Conservation (phyloP, 2,329 filamentous ascomycete species). For the Neopestalotiopsis sp. region DNA sequence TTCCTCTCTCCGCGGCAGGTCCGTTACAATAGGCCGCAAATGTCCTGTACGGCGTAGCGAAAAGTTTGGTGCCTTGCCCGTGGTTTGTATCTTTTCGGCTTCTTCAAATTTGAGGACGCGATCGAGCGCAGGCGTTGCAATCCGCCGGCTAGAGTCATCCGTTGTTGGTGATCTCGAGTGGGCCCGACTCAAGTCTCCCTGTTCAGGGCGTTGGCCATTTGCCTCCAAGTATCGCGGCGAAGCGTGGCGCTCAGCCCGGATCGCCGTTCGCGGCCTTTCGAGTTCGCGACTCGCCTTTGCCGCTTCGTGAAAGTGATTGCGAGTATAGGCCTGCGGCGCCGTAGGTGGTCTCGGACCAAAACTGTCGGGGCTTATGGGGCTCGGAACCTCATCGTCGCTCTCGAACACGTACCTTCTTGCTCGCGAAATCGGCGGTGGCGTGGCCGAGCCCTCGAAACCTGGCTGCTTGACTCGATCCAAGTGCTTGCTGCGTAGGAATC, state of each 20-base stretch:
- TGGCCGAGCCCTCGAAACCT: background rate
- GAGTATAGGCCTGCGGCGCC: background rate
- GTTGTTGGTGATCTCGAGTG: background rate
- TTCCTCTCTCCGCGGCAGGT: background rate
- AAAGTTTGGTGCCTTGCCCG: background rate
- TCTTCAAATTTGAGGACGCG: conserved; percentile 1
- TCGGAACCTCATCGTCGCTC: background rate
- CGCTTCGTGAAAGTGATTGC: background rate
- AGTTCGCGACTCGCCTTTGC: background rate
- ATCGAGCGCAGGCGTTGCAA: background rate
- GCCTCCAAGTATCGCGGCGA: background rate
- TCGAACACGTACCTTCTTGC: conserved; percentile 1
- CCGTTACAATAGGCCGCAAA: background rate
- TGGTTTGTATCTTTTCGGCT: background rate
- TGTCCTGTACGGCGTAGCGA: background rate
- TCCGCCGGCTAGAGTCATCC: no score
- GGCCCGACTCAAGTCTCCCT: background rate
- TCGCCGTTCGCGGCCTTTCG: background rate
- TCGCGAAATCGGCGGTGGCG: conserved; percentile 5
- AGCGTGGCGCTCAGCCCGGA: background rate
- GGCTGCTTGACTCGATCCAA: background rate
- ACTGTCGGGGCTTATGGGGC: background rate
- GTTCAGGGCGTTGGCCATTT: background rate
- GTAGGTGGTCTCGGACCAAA: background rate
- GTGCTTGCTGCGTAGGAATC: background rate